phyloP scores from a whole-genome alignment of 78 protist genomes.

The Emiliania huxleyi region DNA sequence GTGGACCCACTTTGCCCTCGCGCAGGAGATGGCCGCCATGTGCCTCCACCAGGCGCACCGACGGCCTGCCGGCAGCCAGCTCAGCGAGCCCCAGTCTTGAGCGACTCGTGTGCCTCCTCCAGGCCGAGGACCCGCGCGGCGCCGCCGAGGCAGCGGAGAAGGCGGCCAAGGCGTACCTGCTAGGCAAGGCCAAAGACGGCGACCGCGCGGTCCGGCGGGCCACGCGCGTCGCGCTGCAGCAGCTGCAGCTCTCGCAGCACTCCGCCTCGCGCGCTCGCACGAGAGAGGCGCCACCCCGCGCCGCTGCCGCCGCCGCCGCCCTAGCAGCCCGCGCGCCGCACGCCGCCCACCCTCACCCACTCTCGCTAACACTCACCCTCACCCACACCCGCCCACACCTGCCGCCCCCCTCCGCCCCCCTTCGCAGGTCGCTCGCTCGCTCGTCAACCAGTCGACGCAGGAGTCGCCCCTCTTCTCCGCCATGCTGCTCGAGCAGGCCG shows the following conservation, averaged over 20 bases:
- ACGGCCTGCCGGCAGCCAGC: no score
- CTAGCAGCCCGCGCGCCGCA: no score
- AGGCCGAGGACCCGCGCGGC: background rate
- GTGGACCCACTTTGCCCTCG: slow-evolving; percentile 26
- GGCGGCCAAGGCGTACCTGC: background rate
- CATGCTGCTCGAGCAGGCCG: slow-evolving; percentile 58
- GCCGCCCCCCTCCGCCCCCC: no score
- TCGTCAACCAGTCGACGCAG: slow-evolving; percentile 10
- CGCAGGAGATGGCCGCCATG: slow-evolving; percentile 47
- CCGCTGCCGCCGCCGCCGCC: background rate
- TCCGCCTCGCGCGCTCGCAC: background rate
- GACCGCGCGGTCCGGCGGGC: background rate
- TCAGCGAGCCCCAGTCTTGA: no score
- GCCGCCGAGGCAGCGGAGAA: background rate
- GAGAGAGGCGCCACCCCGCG: background rate
- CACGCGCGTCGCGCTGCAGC: background rate
- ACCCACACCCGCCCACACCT: no score
- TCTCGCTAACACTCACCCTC: no score
- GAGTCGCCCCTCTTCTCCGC: slow-evolving; percentile 37
- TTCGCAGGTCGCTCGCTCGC: background rate
- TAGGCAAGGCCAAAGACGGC: background rate
- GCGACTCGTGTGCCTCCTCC: no score
- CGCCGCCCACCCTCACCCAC: no score
- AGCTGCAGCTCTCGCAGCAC: background rate
- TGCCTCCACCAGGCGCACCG: background rate